Conservation (phyloP, 2,329 filamentous ascomycete species). For the Sarocladium brachiariae region DNA sequence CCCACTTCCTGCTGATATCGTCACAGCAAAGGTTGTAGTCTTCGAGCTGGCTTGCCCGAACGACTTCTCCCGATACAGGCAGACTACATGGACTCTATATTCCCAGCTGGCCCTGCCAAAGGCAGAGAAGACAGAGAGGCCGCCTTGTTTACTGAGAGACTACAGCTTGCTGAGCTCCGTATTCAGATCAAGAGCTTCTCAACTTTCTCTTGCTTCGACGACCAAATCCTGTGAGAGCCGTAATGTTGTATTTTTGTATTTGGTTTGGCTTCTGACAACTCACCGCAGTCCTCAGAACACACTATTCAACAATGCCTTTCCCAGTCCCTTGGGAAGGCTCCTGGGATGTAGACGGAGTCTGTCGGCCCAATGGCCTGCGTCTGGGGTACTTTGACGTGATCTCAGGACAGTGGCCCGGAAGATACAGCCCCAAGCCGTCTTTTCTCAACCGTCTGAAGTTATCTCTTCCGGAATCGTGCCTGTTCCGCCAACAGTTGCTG, state of each 20-base stretch:
- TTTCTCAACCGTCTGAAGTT: conserved; percentile 39
- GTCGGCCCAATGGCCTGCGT: conserved; percentile 37
- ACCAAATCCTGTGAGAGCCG: conserved; percentile 26
- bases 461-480: conserved; percentile 27
- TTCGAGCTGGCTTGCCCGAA: conserved; percentile 34
- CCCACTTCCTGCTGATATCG: conserved; percentile 26
- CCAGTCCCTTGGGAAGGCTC: conserved; percentile 23
- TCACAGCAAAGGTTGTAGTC: conserved; percentile 26
- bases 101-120: conserved; percentile 20
- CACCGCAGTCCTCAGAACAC: conserved; percentile 19
- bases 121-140: conserved; percentile 14
- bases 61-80: conserved; percentile 30
- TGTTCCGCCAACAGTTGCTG: conserved; percentile 25
- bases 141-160: conserved; percentile 18
- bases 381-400: conserved; percentile 40
- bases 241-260: no score
- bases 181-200: conserved; percentile 11
- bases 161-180: conserved; percentile 18
- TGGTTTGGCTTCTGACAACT: background rate
- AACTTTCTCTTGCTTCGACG: conserved; percentile 21
- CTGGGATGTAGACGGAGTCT: conserved; percentile 15
- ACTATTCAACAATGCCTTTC: conserved; percentile 20
- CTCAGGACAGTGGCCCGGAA: conserved; percentile 30
- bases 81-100: conserved; percentile 33
- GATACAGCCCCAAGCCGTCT: conserved; percentile 23